These are phyloP conservation scores for Cyberlindnera petersonii DNA, from an alignment of 805 yeast genomes.

Conservation along the genomic window DNA sequence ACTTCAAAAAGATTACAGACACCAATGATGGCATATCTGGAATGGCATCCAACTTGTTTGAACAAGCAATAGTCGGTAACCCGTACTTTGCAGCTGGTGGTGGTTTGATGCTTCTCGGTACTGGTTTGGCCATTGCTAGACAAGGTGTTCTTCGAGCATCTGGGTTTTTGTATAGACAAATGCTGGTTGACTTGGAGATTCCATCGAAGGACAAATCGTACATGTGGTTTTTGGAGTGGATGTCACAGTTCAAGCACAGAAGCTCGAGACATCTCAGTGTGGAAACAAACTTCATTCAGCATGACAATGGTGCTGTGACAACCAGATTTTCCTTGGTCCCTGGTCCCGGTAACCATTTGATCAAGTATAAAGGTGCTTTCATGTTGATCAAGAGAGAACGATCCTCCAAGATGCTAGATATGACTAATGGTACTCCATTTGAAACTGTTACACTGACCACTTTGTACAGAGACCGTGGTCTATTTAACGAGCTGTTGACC, in stretches of 20 bases:
- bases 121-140: constrained; percentile 74
- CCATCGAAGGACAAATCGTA: constrained; percentile 92
- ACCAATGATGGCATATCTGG: constrained; percentile 27
- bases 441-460: constrained; percentile 96
- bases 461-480: constrained; percentile 68
- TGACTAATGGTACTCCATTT: constrained; percentile 89
- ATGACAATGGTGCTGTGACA: constrained; percentile 85
- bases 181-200: constrained; percentile 89
- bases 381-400: constrained; percentile 88
- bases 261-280: constrained; percentile 83
- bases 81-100: constrained; percentile 99
- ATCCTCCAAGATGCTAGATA: constrained; percentile 81
- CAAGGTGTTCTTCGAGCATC: constrained; percentile 62
- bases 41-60: constrained; percentile 36
- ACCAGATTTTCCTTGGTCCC: constrained; percentile 91
- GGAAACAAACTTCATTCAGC: constrained; percentile 81
- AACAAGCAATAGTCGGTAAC: constrained; percentile 59
- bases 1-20: constrained; percentile 20
- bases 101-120: constrained; percentile 94
- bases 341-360: constrained; percentile 93
- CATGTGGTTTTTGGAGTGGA: constrained; percentile 95
- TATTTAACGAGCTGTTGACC: constrained; percentile 64
- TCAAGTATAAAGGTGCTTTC: constrained; percentile 80
- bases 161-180: constrained; percentile 68
- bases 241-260: constrained; percentile 76